Percentiles rank a stretch among this genome's conserved stretches.
Evolutionary conservation across 192 early-diverging fungal genomes (phyloP).

Genomic region (Gaertneriomyces sp.): DNA sequence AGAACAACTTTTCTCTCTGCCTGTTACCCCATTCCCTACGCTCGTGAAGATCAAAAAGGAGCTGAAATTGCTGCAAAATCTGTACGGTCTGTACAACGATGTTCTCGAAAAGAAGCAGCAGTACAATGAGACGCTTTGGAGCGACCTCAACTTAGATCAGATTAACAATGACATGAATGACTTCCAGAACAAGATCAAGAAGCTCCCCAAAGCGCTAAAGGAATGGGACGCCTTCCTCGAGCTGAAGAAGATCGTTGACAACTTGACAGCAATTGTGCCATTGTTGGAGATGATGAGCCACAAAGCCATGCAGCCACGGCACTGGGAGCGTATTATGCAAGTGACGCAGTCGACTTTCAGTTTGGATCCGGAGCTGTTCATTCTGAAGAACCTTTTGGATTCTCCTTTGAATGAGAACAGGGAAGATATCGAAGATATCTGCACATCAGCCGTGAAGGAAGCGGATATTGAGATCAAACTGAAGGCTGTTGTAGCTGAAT

Average conservation of each 20-base stretch:
- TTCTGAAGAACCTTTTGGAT: slow-evolving; percentile 57
- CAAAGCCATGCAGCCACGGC: slow-evolving; percentile 59
- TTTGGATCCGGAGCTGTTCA: slow-evolving; percentile 61
- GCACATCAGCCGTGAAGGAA: slow-evolving; percentile 61
- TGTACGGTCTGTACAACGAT: slow-evolving; percentile 65
- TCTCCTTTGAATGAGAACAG: slow-evolving; percentile 51
- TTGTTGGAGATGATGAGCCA: slow-evolving; percentile 61
- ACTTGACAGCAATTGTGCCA: slow-evolving; percentile 54
- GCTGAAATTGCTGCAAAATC: slow-evolving; percentile 58
- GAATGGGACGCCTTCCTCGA: slow-evolving; percentile 66
- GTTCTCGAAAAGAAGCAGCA: slow-evolving; percentile 52
- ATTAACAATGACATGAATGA: slow-evolving; percentile 62
- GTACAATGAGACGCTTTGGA: slow-evolving; percentile 64
- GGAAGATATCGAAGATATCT: slow-evolving; percentile 67
- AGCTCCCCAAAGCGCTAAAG: slow-evolving; percentile 63
- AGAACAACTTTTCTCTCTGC: slow-evolving; percentile 62
- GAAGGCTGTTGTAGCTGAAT: slow-evolving; percentile 52
- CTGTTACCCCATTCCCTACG: slow-evolving; percentile 62
- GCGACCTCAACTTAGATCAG: slow-evolving; percentile 51
- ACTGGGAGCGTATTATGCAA: slow-evolving; percentile 55
- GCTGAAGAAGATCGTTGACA: slow-evolving; percentile 60
- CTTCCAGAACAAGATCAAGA: slow-evolving; percentile 66
- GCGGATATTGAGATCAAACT: slow-evolving; percentile 64
- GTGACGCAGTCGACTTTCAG: slow-evolving; percentile 57
- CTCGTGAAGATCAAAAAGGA: slow-evolving; percentile 62